Percentiles rank a stretch among this genome's conserved stretches.
phyloP scores from a whole-genome alignment of 768 basidiomycete genomes.

The Pulveroboletus sp. region DNA sequence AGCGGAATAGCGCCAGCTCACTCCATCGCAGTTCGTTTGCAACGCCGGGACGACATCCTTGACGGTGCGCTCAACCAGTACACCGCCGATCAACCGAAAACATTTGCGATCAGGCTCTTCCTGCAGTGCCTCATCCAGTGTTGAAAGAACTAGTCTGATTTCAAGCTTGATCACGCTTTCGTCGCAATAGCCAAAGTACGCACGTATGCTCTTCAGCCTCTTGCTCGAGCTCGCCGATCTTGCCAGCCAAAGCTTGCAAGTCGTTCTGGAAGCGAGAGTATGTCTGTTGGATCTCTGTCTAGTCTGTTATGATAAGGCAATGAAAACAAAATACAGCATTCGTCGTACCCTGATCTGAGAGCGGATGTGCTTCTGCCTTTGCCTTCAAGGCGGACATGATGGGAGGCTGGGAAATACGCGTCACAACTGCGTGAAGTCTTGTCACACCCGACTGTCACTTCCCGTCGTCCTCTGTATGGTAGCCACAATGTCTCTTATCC shows the following conservation, averaged over 20 bases:
- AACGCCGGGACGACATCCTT: slow-evolving; percentile 90
- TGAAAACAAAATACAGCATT: slow-evolving; percentile 1
- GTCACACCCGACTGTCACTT: slow-evolving; percentile 24
- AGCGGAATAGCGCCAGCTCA: slow-evolving; percentile 34
- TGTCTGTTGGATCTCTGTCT: slow-evolving; percentile 80
- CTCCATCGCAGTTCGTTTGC: slow-evolving; percentile 84
- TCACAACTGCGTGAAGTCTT: slow-evolving; percentile 24
- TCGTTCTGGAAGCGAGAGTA: slow-evolving; percentile 84
- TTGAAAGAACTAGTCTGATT: slow-evolving; percentile 78
- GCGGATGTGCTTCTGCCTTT: slow-evolving; percentile 52
- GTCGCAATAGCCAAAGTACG: slow-evolving; percentile 28
- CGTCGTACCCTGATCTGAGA: slow-evolving; percentile 69
- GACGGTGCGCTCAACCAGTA: slow-evolving; percentile 93
- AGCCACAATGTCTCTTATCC: slow-evolving; percentile 52
- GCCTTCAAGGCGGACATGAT: slow-evolving; percentile 51
- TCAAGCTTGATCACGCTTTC: neutral
- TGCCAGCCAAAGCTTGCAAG: slow-evolving; percentile 83
- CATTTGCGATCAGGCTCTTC: slow-evolving; percentile 90
- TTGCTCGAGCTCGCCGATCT: slow-evolving; percentile 93
- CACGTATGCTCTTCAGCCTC: slow-evolving; percentile 95
- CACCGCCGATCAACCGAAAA: slow-evolving; percentile 93
- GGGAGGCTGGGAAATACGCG: slow-evolving; percentile 18
- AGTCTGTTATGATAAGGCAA: slow-evolving; percentile 37
- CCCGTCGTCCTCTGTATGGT: slow-evolving; percentile 9
- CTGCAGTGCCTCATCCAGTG: slow-evolving; percentile 76